phyloP scores from a whole-genome alignment of 2,329 filamentous ascomycete genomes.

The Metarhizium anisopliae region DNA sequence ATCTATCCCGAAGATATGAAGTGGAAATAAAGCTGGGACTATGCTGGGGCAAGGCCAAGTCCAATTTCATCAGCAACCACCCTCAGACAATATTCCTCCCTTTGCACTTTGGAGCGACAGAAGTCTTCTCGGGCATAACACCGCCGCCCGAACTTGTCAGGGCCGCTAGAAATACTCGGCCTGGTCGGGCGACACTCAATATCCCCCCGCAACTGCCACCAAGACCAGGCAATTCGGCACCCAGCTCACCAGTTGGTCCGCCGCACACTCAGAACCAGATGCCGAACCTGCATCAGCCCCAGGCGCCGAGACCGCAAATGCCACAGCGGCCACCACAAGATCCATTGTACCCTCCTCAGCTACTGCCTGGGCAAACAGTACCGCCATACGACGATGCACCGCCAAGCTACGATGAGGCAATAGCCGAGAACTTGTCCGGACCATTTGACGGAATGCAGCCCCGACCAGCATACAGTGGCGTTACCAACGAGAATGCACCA shows the following conservation, averaged over 20 bases:
- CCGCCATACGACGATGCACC: slow-evolving; percentile 65
- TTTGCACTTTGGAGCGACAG: slow-evolving; percentile 62
- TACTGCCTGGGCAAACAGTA: slow-evolving; percentile 33
- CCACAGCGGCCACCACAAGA: slow-evolving; percentile 29
- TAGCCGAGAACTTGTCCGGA: slow-evolving; percentile 63
- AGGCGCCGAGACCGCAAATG: slow-evolving; percentile 8
- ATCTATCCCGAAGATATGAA: slow-evolving; percentile 73
- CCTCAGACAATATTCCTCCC: slow-evolving; percentile 67
- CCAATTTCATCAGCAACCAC: slow-evolving; percentile 15
- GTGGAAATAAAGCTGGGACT: slow-evolving; percentile 75
- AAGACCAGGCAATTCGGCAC: slow-evolving; percentile 18
- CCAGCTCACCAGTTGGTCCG: slow-evolving; percentile 10
- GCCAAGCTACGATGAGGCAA: slow-evolving; percentile 88
- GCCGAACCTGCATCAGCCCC: neutral
- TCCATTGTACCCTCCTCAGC: slow-evolving; percentile 50
- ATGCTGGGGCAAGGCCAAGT: slow-evolving; percentile 55
- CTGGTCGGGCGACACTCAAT: slow-evolving; percentile 27
- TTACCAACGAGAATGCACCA: slow-evolving; percentile 52
- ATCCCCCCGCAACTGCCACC: slow-evolving; percentile 27
- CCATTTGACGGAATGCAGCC: slow-evolving; percentile 55
- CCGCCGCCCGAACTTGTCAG: slow-evolving; percentile 70
- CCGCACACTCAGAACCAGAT: slow-evolving; percentile 12
- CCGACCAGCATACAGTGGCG: slow-evolving; percentile 59
- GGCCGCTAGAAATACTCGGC: slow-evolving; percentile 33
- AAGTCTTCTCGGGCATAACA: slow-evolving; percentile 80